These are phyloP conservation scores for Aurantiochytrium sp. DNA, from an alignment of 108 stramenopile species.

Conservation along the genomic window DNA sequence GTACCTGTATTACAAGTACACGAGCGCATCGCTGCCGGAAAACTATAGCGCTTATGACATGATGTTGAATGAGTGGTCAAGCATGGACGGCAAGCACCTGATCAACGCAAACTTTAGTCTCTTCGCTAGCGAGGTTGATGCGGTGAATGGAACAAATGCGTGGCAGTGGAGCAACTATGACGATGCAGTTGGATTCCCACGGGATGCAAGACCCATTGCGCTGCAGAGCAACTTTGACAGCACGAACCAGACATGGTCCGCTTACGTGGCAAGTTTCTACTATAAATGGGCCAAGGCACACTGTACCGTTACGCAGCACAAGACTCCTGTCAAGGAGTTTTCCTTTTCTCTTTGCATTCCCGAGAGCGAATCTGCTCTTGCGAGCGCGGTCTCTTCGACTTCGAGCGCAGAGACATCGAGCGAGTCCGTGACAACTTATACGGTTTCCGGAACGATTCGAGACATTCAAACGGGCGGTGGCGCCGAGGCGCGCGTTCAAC, in stretches of 20 bases:
- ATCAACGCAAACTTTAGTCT: not conserved
- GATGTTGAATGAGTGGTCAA: constrained; percentile 8
- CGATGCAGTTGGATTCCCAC: not conserved
- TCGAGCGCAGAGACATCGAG: not conserved
- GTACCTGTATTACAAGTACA: constrained; percentile 17
- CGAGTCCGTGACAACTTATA: not conserved
- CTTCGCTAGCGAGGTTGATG: not conserved
- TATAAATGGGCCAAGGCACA: not conserved
- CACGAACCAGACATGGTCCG: not conserved
- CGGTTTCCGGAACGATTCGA: not conserved
- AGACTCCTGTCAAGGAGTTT: not conserved
- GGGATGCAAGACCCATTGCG: not conserved
- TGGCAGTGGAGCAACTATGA: constrained; percentile 13
- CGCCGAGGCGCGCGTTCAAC: not conserved
- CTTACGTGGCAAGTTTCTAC: not conserved
- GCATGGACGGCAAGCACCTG: not conserved
- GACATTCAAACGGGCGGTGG: not conserved
- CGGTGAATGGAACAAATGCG: not conserved
- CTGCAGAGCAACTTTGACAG: not conserved
- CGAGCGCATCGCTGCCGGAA: not conserved
- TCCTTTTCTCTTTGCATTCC: not conserved
- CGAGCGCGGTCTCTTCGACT: not conserved
- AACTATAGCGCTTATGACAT: not conserved
- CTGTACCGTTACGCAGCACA: not conserved
- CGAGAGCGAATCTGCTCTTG: not conserved